These are phyloP conservation scores for Allium sativum DNA, from an alignment of 106 monocot species.

Conservation along the genomic window DNA sequence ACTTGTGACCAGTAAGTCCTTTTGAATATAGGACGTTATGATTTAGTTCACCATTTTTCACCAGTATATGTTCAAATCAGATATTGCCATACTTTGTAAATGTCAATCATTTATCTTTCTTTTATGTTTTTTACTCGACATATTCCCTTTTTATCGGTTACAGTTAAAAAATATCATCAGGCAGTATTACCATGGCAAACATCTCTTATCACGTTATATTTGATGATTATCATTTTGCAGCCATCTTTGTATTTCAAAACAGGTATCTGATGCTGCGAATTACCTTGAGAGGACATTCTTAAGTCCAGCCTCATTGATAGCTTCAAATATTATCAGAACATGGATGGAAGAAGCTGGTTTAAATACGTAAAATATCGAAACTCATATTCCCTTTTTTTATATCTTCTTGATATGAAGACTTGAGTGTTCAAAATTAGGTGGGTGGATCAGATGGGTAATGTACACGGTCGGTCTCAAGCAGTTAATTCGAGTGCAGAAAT, in stretches of 20 bases:
- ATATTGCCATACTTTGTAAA: too few species aligned
- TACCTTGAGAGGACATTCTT: slow-evolving; percentile 91
- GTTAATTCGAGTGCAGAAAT: slow-evolving; percentile 39
- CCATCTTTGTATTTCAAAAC: slow-evolving; percentile 7
- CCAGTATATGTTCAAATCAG: too few species aligned
- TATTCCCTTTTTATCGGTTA: too few species aligned
- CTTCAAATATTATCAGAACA: slow-evolving; percentile 43
- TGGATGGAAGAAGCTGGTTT: slow-evolving; percentile 98
- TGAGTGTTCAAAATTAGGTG: slow-evolving; percentile 36
- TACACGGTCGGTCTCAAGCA: slow-evolving; percentile 66
- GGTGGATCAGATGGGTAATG: slow-evolving; percentile 87
- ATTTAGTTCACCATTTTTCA: too few species aligned
- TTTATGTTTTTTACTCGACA: too few species aligned
- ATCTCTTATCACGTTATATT: too few species aligned
- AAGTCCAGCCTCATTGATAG: slow-evolving; percentile 72
- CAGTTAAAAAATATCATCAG: too few species aligned
- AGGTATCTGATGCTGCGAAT: slow-evolving; percentile 79
- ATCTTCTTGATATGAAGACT: background rate
- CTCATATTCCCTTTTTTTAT: background rate
- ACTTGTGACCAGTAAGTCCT: too few species aligned
- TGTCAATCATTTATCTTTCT: too few species aligned
- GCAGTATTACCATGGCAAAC: too few species aligned
- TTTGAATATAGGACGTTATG: too few species aligned
- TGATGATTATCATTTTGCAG: too few species aligned
- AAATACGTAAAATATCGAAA: slow-evolving; percentile 40